Base-by-base conservation (phyloP, 805 yeast genomes). In the Kluyveromyces wickerhamii region DNA sequence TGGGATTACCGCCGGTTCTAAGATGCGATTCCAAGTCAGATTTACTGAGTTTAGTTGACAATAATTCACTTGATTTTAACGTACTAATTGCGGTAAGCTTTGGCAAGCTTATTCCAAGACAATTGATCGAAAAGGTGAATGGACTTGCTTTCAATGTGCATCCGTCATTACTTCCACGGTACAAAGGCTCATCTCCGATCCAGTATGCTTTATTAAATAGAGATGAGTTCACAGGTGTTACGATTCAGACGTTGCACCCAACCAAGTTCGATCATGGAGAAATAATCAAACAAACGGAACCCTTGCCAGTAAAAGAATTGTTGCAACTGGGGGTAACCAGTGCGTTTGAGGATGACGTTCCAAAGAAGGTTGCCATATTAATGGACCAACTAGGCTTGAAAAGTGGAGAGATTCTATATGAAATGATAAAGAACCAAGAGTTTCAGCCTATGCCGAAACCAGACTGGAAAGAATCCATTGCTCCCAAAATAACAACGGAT, bases 1-100 rank as follows among this genome's bases (percentile, higher is more conserved):
- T 61, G 5, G 51, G 52, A 0, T 38, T 77, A 9, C 35, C 39
- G 11, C 39, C 40, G 3, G 46, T 34, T 41, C 46, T 29, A 38
- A 54, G 31, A 16, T 55, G 47, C 33, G 55, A 54, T 44, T 51
- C 51, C 4, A 38, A 37, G 27, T 27, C 40, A 7, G 42, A 39
- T n/a, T 27, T 47, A 42, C 21, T 43, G 13, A 40, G 34, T 4
- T 29, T 42, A 13, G 15, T 32, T 35, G 13, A 29, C 11, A 19
- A 28, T 18, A 24, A 31, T 11, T 19, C 44, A 5, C 38, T 61
- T 20, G 39, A 43, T 1, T 79, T 70, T 53, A 72, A 81, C 42
- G 52, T 87, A 43, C 79, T 87, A 1, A 66, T 92, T n/a, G 96
- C 97, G 0, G 96, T 87, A 1, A 86, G 96, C 0, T 92, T 77